Conservation (phyloP, 176 grass and related monocot species). For the Triticum turgidum region DNA sequence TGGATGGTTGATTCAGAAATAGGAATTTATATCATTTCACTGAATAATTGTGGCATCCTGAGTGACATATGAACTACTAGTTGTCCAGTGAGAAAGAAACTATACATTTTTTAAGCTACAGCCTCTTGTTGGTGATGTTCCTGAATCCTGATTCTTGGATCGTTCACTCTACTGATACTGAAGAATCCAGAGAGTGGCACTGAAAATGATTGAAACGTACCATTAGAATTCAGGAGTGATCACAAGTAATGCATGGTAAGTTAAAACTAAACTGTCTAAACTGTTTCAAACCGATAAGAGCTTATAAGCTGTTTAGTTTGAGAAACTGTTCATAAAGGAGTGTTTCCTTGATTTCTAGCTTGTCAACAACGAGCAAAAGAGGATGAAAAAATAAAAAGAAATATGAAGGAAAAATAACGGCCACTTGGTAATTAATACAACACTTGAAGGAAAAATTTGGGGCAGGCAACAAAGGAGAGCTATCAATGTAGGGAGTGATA, state of each 20-base stretch:
- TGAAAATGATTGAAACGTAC: not conserved
- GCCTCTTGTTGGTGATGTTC: not conserved
- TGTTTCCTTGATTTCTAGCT: not conserved
- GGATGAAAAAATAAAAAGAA: not conserved
- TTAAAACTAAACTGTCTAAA: slow-evolving; percentile 1
- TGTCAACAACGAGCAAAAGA: not conserved
- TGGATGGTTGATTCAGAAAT: not conserved
- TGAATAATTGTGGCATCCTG: not conserved
- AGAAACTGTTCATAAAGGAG: not conserved
- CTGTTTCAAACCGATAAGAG: not conserved
- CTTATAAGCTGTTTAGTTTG: not conserved
- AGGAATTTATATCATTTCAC: not conserved
- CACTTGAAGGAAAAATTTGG: not conserved
- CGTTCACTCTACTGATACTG: not conserved
- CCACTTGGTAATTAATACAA: not conserved
- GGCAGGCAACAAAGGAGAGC: not conserved
- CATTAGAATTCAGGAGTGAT: not conserved
- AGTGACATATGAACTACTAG: not conserved
- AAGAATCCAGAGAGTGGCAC: not conserved
- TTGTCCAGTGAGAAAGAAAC: not conserved
- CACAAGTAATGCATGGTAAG: not conserved
- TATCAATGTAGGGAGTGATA: not conserved
- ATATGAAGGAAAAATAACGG: not conserved
- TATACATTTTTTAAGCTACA: not conserved
- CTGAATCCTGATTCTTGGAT: not conserved